Evolutionary conservation across 2,329 filamentous ascomycete genomes (phyloP).

Genomic region (Ceratocystis colombiana): DNA sequence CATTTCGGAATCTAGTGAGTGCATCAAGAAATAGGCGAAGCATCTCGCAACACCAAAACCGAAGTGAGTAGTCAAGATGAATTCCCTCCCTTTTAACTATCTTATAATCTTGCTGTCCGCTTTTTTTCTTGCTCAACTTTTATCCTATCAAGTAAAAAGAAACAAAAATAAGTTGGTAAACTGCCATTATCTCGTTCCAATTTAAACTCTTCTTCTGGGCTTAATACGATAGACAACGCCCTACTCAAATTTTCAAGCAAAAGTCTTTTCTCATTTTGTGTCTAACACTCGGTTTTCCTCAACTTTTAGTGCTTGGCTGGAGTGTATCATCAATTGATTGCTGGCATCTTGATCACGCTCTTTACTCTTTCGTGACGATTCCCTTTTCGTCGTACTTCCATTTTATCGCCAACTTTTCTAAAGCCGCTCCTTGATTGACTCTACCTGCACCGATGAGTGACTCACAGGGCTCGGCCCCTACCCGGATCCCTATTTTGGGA

Average conservation of each 20-base stretch:
- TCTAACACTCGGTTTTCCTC: background rate
- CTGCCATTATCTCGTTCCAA: background rate
- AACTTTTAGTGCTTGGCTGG: background rate
- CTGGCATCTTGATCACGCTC: background rate
- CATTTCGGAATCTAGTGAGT: background rate
- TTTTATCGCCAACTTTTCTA: background rate
- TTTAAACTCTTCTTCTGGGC: background rate
- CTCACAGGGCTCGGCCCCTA: slow-evolving; percentile 18
- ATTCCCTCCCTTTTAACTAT: background rate
- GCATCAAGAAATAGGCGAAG: background rate
- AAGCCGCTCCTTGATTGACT: background rate
- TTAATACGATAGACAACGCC: background rate
- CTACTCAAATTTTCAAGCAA: background rate
- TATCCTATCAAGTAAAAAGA: background rate
- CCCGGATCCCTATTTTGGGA: slow-evolving; percentile 61
- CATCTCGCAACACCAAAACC: background rate
- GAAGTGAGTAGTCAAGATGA: background rate
- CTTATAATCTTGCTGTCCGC: background rate
- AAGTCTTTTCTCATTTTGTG: background rate
- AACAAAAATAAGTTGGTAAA: background rate
- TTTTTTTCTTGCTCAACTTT: background rate
- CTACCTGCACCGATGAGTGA: slow-evolving; percentile 2
- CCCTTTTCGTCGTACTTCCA: background rate
- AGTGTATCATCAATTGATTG: background rate
- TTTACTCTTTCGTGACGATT: background rate